Base-by-base conservation (phyloP, 2,329 filamentous ascomycete species). In the Ophiostoma ulmi region DNA sequence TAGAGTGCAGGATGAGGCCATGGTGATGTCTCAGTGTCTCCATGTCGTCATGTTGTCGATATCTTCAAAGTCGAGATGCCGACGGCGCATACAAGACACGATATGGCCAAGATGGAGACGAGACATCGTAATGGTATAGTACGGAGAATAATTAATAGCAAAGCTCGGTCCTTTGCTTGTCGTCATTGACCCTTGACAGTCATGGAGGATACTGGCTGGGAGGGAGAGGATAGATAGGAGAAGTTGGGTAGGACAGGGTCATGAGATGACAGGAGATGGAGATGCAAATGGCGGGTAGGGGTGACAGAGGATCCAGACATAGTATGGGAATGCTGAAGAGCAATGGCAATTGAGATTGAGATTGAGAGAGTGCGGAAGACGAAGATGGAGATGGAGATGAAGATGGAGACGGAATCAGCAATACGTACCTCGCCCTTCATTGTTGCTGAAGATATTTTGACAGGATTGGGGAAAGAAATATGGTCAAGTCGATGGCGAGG, bases 391-490 rank as follows among this genome's bases (percentile, higher is more conserved):
- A 31, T 3, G 26, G 26, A 41, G 5, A 14, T 41, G 14, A 55
- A 5, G 52, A 26, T 10, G 17, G 41, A 39, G 7, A 17, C 20
- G 14, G 55, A 67, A 11, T 6, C 8, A 63, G 4, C 3, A 10
- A 71, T 17, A 80, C 84, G 78, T 78, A 86, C 84, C 83, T 86
- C 84, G 80, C 84, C 84, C 82, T 85, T 86, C 84, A 86, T 86
- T 77, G 74, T 85, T 79, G 74, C 74, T 75, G 52, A 67, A 69
- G 69, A 52, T 61, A 20, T 13, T 48, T 66, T 48, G 39, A 44
- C 44, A 17, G 44, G 26, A 48, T 3, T 20, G 17, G 52, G 35
- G 65, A 39, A 65, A 31, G 13, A 41, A 61, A 63, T 41, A 68
- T 41, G 61, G 48, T 20, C 31, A n/a, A 67, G 26, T 31, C 38